phyloP scores from a whole-genome alignment of 257 asterid genomes.

The Craterostigma plantagineum region DNA sequence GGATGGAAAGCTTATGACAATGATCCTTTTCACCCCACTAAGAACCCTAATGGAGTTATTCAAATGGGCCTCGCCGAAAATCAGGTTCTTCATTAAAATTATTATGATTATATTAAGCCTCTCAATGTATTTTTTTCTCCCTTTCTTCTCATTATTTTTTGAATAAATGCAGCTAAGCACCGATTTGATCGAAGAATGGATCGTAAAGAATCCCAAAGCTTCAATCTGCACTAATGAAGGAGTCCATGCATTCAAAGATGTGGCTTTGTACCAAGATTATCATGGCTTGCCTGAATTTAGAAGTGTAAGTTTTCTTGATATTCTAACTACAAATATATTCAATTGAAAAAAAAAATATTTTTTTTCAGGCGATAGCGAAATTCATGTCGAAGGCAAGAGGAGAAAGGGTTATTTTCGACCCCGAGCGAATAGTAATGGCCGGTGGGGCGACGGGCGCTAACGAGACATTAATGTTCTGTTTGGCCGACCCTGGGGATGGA shows the following conservation, averaged over 20 bases:
- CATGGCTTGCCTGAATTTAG: constrained; percentile 64
- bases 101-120: too few relatives aligned
- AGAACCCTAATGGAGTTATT: constrained; percentile 57
- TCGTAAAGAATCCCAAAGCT: constrained; percentile 33
- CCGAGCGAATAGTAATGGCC: constrained; percentile 55
- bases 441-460: constrained; percentile 91
- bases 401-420: constrained; percentile 37
- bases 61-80: constrained; percentile 95
- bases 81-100: constrained; percentile 39
- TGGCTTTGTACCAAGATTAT: constrained; percentile 65
- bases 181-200: constrained; percentile 53
- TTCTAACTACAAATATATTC: neutral
- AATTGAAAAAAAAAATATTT: neutral
- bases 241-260: constrained; percentile 24
- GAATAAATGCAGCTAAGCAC: constrained; percentile 29
- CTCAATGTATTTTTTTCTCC: too few relatives aligned
- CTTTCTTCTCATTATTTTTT: neutral
- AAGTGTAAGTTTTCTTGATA: constrained; percentile 15
- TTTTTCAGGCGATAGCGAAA: constrained; percentile 51
- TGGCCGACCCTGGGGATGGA: constrained; percentile 66
- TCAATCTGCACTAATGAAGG: constrained; percentile 65
- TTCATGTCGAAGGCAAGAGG: constrained; percentile 64
- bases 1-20: constrained; percentile 82
- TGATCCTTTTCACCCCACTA: constrained; percentile 51
- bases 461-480: constrained; percentile 43